Evolutionary conservation across 768 basidiomycete genomes (phyloP).

Genomic region (Lactifluus pinguis): DNA sequence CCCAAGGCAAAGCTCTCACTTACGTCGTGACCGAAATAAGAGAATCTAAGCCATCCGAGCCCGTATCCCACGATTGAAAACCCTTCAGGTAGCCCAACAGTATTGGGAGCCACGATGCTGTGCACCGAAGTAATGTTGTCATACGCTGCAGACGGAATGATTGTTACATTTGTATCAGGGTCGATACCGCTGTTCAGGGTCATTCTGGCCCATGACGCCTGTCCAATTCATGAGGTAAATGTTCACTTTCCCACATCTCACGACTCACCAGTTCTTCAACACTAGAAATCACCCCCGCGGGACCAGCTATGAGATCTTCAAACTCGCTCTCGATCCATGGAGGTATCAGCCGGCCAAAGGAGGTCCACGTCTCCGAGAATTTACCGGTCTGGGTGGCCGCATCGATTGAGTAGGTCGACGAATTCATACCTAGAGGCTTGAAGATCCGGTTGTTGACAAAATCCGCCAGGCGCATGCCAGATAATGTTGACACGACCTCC

Average conservation of each 20-base stretch:
- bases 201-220: conserved; percentile 34
- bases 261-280: conserved; percentile 34
- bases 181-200: conserved; percentile 30
- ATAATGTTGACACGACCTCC: conserved; percentile 29
- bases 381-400: conserved; percentile 28
- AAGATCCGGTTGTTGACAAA: conserved; percentile 38
- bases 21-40: conserved; percentile 36
- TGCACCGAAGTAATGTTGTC: conserved; percentile 27
- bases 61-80: conserved; percentile 30
- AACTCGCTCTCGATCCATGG: conserved; percentile 24
- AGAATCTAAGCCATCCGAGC: conserved; percentile 33
- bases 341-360: conserved; percentile 28
- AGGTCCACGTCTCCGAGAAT: conserved; percentile 29
- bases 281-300: conserved; percentile 38
- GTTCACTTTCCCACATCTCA: neutral
- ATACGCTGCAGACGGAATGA: conserved; percentile 29
- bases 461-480: conserved; percentile 27
- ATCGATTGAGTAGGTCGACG: conserved; percentile 30
- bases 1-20: neutral
- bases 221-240: neutral
- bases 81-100: conserved; percentile 16
- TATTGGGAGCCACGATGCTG: conserved; percentile 20
- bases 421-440: conserved; percentile 32
- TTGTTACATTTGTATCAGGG: conserved; percentile 23
- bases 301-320: conserved; percentile 26